Conservation (phyloP, 257 asterid species). For the Avicennia marina region DNA sequence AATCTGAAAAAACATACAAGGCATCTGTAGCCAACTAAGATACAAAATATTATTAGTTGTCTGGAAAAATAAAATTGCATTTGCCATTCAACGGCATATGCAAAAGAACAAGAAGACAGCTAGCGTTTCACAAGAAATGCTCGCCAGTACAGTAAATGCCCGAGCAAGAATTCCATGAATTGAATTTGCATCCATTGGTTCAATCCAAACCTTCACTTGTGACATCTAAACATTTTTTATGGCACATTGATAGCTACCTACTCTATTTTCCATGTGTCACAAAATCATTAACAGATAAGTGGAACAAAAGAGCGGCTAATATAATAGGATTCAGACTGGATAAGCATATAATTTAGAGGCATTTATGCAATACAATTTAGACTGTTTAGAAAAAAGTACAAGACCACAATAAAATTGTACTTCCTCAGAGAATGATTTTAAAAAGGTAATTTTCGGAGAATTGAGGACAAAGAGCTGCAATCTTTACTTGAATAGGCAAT, state of each 20-base stretch:
- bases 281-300: constrained; percentile 4
- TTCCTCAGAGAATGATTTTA: neutral
- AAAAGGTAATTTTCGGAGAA: neutral
- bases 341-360: neutral
- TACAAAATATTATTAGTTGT: too few relatives aligned
- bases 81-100: neutral
- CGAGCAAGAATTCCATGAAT: neutral
- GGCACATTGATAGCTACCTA: neutral
- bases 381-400: neutral
- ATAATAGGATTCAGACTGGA: neutral
- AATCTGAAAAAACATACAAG: constrained; percentile 8
- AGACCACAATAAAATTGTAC: neutral
- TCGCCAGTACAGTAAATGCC: neutral
- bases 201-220: neutral
- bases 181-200: neutral
- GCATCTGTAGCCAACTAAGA: neutral
- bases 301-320: neutral
- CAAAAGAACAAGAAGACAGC: neutral
- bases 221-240: neutral
- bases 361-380: neutral
- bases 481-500: neutral
- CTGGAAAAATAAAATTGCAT: neutral
- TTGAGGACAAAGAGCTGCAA: neutral
- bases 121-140: neutral
- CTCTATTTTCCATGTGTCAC: neutral